Evolutionary conservation across 805 yeast genomes (phyloP).

Genomic region (Torulaspora franciscae): DNA sequence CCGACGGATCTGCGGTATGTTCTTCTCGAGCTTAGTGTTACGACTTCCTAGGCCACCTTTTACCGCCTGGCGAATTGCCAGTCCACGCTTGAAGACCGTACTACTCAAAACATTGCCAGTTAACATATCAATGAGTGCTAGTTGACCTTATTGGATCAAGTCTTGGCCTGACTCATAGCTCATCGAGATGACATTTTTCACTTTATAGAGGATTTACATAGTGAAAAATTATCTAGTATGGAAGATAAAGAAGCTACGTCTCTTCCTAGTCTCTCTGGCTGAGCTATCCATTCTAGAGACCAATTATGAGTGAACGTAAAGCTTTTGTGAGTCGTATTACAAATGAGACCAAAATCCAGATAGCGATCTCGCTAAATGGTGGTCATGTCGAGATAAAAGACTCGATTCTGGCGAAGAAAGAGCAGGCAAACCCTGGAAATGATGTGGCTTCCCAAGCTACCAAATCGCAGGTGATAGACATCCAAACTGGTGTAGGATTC

Average conservation of each 20-base stretch:
- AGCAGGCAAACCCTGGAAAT: conserved; percentile 33
- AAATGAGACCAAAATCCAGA: conserved; percentile 89
- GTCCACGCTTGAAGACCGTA: conserved; percentile 1
- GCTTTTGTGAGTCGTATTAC: conserved; percentile 55
- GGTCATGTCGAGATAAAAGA: conserved; percentile 64
- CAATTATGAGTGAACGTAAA: conserved; percentile 27
- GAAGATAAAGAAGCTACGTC: neutral
- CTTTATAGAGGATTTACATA: neutral
- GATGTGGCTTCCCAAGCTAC: conserved; percentile 68
- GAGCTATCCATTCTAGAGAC: neutral
- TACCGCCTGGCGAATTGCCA: conserved; percentile 9
- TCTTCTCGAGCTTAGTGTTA: conserved; percentile 36
- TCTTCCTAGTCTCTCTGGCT: neutral
- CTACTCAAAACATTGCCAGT: neutral
- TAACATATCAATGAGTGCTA: conserved; percentile 2
- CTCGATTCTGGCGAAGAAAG: conserved; percentile 44
- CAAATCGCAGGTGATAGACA: conserved; percentile 63
- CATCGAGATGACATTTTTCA: neutral
- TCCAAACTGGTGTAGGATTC: conserved; percentile 92
- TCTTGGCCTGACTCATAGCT: neutral
- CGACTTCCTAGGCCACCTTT: conserved; percentile 4
- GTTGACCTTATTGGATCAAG: neutral
- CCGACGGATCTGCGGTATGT: conserved; percentile 38
- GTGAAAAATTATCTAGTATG: neutral
- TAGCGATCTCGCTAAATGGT: conserved; percentile 79